These are phyloP conservation scores for Blumeriella jaapii DNA, from an alignment of 2,329 filamentous ascomycete genomes.

Conservation along the genomic window DNA sequence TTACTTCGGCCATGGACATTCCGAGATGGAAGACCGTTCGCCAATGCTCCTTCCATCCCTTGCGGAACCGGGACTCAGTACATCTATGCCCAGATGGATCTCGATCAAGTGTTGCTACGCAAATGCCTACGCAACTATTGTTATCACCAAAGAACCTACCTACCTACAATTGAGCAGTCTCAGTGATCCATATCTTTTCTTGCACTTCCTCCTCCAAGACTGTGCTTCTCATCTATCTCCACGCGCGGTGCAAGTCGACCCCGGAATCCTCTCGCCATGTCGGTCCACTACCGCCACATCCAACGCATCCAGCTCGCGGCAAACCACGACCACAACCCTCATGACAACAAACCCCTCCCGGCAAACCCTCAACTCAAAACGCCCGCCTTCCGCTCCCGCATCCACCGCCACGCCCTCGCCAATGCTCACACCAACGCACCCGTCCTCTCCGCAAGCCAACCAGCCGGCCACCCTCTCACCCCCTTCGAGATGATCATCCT, in stretches of 20 bases:
- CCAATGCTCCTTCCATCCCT: no score
- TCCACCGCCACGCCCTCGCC: conserved; percentile 1
- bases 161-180: no score
- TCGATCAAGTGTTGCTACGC: no score
- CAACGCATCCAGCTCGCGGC: neutral
- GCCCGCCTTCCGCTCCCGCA: conserved; percentile 3
- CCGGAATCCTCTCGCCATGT: neutral
- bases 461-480: conserved; percentile 5
- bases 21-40: no score
- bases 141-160: no score
- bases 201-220: no score
- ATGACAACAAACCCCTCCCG: neutral
- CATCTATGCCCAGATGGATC: no score
- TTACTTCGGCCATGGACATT: no score
- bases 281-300: conserved; percentile 1
- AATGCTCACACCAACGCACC: neutral
- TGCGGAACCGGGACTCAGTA: no score
- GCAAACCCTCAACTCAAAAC: neutral
- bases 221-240: neutral
- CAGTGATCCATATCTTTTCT: no score
- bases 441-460: no score
- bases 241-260: neutral
- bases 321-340: neutral
- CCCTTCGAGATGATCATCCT: conserved; percentile 11
- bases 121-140: no score